Percentiles rank a stretch among this genome's conserved stretches.
Evolutionary conservation across 805 yeast species (phyloP).

Genomic region (Zygosaccharomyces pseudorouxii): DNA sequence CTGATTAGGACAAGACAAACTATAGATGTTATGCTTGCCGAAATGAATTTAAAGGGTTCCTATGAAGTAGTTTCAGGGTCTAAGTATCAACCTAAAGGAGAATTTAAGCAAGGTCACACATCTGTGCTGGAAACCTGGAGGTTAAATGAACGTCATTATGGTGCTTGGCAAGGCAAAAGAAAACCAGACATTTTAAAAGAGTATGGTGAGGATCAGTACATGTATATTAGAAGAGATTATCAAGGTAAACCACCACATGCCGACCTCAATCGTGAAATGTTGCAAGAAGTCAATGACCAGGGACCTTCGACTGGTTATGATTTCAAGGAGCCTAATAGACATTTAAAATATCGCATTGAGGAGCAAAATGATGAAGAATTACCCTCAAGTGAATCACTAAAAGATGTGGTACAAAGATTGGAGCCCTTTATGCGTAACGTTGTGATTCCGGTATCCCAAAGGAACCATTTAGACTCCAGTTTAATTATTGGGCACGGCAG

Average conservation of each 20-base stretch:
- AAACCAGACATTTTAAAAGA: constrained; percentile 60
- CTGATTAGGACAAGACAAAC: constrained; percentile 73
- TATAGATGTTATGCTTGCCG: constrained; percentile 57
- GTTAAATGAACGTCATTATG: constrained; percentile 80
- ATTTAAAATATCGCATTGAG: constrained; percentile 31
- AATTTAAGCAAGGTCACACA: constrained; percentile 43
- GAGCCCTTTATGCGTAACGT: constrained; percentile 53
- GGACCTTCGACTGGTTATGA: constrained; percentile 34
- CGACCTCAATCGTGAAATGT: constrained; percentile 33
- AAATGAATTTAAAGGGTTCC: constrained; percentile 35
- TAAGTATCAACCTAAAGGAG: constrained; percentile 9
- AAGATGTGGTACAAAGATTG: constrained; percentile 65
- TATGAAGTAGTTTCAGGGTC: constrained; percentile 23
- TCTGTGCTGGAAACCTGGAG: constrained; percentile 69
- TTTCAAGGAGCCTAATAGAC: constrained; percentile 37
- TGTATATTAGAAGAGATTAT: constrained; percentile 75
- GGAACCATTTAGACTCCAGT: constrained; percentile 51
- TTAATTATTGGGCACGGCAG: constrained; percentile 78
- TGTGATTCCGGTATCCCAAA: constrained; percentile 42
- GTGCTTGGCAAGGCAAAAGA: constrained; percentile 72
- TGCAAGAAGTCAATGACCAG: constrained; percentile 38
- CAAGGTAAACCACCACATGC: constrained; percentile 62
- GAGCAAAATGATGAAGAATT: constrained; percentile 40
- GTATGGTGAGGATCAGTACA: constrained; percentile 70
- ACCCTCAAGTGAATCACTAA: constrained; percentile 70